phyloP scores from a whole-genome alignment of 1,284 basidiomycete genomes.

The Naganishia liquefaciens region DNA sequence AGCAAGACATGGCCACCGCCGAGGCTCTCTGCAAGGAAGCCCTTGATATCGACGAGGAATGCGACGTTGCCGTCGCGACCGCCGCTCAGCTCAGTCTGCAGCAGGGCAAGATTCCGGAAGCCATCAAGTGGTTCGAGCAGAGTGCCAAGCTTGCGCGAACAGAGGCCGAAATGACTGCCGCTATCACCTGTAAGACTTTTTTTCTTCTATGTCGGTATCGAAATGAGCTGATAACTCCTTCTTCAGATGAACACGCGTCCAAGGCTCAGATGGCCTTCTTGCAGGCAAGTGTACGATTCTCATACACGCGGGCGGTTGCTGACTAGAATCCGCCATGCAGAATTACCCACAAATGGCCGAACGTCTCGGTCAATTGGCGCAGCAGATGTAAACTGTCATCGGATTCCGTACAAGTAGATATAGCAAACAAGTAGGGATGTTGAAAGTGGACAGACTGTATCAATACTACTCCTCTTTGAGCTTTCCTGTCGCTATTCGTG shows the following conservation, averaged over 20 bases:
- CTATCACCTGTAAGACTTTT: constrained; percentile 80
- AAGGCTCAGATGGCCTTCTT: constrained; percentile 77
- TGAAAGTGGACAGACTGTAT: constrained; percentile 15
- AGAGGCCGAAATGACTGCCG: constrained; percentile 84
- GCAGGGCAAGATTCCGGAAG: constrained; percentile 83
- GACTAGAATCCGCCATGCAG: constrained; percentile 23
- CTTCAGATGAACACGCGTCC: constrained; percentile 63
- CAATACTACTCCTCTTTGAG: constrained; percentile 5
- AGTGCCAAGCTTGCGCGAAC: constrained; percentile 85
- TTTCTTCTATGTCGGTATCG: constrained; percentile 36
- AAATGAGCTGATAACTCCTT: constrained; percentile 30
- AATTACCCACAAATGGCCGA: constrained; percentile 77
- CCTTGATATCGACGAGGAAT: constrained; percentile 82
- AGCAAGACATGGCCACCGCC: constrained; percentile 80
- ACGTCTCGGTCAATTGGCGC: constrained; percentile 53
- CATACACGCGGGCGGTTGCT: background rate
- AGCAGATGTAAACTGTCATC: constrained; percentile 40
- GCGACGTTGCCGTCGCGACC: constrained; percentile 94
- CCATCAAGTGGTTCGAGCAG: constrained; percentile 82
- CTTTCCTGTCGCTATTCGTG: background rate
- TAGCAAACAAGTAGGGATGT: constrained; percentile 1
- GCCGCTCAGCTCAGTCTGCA: constrained; percentile 91
- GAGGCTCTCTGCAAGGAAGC: constrained; percentile 87
- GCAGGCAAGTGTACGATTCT: constrained; percentile 45
- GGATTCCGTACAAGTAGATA: background rate